Evolutionary conservation across 768 basidiomycete species (phyloP).

Genomic region (Trichaptum fuscoviolaceum): DNA sequence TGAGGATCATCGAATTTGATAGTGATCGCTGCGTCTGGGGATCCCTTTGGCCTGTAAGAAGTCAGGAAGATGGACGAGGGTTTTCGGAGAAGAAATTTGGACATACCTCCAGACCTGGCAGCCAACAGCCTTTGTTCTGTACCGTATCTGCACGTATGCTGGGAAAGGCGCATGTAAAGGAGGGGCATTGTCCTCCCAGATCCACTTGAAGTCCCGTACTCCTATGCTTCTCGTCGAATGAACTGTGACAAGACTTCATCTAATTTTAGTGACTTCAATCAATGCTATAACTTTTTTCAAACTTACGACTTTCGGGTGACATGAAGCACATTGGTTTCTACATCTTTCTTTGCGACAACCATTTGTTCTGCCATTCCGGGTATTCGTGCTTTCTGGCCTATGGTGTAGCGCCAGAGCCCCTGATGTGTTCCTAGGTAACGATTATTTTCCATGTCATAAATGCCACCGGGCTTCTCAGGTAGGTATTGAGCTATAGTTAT

Average conservation of each 20-base stretch:
- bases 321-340: constrained; percentile 56
- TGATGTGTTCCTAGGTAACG: constrained; percentile 52
- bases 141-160: constrained; percentile 58
- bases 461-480: constrained; percentile 58
- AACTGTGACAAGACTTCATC: constrained; percentile 34
- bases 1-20: constrained; percentile 56
- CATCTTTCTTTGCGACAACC: constrained; percentile 74
- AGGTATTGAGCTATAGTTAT: constrained; percentile 66
- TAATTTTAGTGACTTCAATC: not conserved
- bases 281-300: not conserved
- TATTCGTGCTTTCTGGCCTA: constrained; percentile 76
- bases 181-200: constrained; percentile 63
- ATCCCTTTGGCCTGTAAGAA: constrained; percentile 18
- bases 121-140: constrained; percentile 52
- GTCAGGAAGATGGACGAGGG: constrained; percentile 5
- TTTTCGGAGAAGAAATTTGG: not conserved
- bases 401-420: constrained; percentile 81
- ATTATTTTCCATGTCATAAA: constrained; percentile 55
- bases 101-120: constrained; percentile 51
- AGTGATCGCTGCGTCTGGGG: constrained; percentile 23
- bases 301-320: constrained; percentile 71
- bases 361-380: constrained; percentile 53
- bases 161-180: constrained; percentile 34
- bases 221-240: constrained; percentile 39
- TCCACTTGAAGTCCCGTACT: constrained; percentile 64